Evolutionary conservation across 1,139 yeast genomes (phyloP).

Genomic region (Yamadazyma taylorii): DNA sequence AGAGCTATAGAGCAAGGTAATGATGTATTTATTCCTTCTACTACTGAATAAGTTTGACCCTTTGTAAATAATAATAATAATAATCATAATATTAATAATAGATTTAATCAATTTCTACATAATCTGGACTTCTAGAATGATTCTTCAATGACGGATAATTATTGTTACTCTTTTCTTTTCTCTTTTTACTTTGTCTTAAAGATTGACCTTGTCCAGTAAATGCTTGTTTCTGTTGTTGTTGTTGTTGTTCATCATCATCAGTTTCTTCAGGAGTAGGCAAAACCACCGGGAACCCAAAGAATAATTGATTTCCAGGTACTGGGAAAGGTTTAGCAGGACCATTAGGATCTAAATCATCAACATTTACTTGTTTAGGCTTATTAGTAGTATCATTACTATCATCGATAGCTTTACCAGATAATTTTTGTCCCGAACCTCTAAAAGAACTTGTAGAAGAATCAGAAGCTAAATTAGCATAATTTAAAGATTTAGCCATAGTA

Average conservation of each 20-base stretch:
- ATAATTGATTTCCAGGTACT: conserved; percentile 82
- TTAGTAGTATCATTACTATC: conserved; percentile 14
- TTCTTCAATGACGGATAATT: conserved; percentile 46
- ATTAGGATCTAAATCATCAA: conserved; percentile 46
- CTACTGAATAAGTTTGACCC: conserved; percentile 17
- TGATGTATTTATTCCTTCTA: conserved; percentile 47
- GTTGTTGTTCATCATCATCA: conserved; percentile 27
- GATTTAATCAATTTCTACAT: conserved; percentile 69
- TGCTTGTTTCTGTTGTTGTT: conserved; percentile 17
- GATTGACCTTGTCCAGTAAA: conserved; percentile 71
- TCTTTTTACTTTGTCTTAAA: conserved; percentile 69
- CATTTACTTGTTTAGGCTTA: conserved; percentile 20
- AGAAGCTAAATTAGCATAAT: conserved; percentile 61
- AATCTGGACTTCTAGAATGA: conserved; percentile 67
- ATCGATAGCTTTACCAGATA: conserved; percentile 61
- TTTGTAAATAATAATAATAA: conserved; percentile 1
- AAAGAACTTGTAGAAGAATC: conserved; percentile 41
- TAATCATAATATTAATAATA: not conserved
- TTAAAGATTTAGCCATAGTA: conserved; percentile 77
- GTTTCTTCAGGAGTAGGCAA: conserved; percentile 59
- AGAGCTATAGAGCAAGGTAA: conserved; percentile 75
- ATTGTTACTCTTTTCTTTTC: conserved; percentile 57
- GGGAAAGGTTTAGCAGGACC: conserved; percentile 71
- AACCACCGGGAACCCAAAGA: conserved; percentile 88
- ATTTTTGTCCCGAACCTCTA: conserved; percentile 66